These are phyloP conservation scores for Ganoderma sinense DNA, from an alignment of 1,284 basidiomycete species.

Conservation along the genomic window DNA sequence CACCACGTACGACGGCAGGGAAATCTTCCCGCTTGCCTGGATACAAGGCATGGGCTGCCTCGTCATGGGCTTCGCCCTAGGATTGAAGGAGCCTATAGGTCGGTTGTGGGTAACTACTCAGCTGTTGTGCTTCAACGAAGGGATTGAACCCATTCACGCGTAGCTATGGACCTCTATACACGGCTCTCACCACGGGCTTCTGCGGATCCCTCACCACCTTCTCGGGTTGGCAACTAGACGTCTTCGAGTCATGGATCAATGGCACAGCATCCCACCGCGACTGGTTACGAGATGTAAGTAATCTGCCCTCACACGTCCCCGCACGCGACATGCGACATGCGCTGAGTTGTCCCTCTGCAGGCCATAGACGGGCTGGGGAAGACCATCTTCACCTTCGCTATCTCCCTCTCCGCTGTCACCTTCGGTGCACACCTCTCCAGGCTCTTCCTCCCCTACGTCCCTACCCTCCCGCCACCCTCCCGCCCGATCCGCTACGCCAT, in stretches of 20 bases:
- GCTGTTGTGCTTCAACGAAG: background rate
- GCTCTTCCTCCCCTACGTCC: conserved; percentile 49
- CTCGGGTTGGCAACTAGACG: conserved; percentile 92
- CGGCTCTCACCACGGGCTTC: conserved; percentile 91
- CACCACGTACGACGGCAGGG: conserved; percentile 74
- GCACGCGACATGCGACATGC: background rate
- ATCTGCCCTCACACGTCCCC: background rate
- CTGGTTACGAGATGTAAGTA: conserved; percentile 82
- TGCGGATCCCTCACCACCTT: conserved; percentile 98
- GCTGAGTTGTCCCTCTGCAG: conserved; percentile 49
- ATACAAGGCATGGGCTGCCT: conserved; percentile 91
- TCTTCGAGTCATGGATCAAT: conserved; percentile 91
- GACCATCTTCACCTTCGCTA: conserved; percentile 78
- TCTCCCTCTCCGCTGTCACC: conserved; percentile 71
- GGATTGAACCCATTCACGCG: background rate
- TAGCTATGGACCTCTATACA: conserved; percentile 90
- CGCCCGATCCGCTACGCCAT: conserved; percentile 52
- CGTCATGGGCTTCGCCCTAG: conserved; percentile 86
- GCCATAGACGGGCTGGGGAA: conserved; percentile 88
- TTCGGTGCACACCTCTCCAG: conserved; percentile 67
- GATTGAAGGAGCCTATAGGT: conserved; percentile 74
- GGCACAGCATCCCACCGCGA: conserved; percentile 60
- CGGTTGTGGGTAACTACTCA: conserved; percentile 68
- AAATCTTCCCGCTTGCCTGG: conserved; percentile 88
- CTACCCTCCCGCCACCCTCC: conserved; percentile 48